Evolutionary conservation across 495 filamentous ascomycete species (phyloP).

Genomic region (Astrothelium subdiscretum): DNA sequence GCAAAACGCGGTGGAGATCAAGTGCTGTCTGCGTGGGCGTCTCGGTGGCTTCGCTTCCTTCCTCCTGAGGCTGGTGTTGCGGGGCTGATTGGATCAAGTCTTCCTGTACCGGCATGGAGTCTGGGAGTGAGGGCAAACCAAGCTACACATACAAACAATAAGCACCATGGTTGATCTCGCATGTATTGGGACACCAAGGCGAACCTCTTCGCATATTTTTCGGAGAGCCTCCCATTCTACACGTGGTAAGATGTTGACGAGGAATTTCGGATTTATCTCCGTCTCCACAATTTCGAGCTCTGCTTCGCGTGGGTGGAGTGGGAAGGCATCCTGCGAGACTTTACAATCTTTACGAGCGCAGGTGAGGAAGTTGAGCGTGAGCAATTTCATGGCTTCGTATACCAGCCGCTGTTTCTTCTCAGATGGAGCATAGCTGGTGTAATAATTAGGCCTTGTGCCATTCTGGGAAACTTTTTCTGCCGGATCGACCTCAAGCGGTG

Average conservation of each 20-base stretch:
- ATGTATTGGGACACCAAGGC: too few relatives aligned
- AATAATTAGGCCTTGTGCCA: not conserved
- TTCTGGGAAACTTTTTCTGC: not conserved
- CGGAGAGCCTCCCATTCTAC: slow-evolving; percentile 78
- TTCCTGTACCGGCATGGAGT: slow-evolving; percentile 39
- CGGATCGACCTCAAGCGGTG: not conserved
- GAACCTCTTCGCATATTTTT: slow-evolving; percentile 67
- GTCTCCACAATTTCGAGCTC: slow-evolving; percentile 75
- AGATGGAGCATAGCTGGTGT: not conserved
- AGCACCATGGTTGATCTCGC: too few relatives aligned
- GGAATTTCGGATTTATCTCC: slow-evolving; percentile 64
- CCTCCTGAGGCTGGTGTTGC: not conserved
- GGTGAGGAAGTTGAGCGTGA: slow-evolving; percentile 93
- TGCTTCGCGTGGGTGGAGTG: slow-evolving; percentile 80
- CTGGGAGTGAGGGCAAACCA: slow-evolving; percentile 68
- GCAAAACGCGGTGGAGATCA: slow-evolving; percentile 68
- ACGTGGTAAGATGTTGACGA: slow-evolving; percentile 72
- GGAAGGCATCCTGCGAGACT: slow-evolving; percentile 60
- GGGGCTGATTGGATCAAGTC: slow-evolving; percentile 2
- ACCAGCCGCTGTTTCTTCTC: not conserved
- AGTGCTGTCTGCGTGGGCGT: slow-evolving; percentile 41
- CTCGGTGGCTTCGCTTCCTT: slow-evolving; percentile 17
- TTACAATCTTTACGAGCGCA: slow-evolving; percentile 95
- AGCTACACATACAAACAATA: slow-evolving; percentile 52
- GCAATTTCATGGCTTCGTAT: slow-evolving; percentile 62